Evolutionary conservation across 306 rosid genomes (phyloP).

Genomic region (Trifolium pratense): DNA sequence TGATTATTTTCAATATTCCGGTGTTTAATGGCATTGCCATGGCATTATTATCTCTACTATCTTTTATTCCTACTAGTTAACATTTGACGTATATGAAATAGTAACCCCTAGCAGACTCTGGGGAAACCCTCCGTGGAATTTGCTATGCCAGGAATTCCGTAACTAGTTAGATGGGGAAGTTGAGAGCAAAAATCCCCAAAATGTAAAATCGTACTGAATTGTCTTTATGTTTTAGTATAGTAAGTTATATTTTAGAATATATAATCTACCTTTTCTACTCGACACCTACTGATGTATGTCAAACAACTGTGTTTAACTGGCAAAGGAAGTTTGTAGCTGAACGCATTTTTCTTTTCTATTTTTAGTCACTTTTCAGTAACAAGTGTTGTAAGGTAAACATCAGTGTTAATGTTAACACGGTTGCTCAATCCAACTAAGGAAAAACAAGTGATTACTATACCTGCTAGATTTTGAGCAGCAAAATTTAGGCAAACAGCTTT

Average conservation of each 20-base stretch:
- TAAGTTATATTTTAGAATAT: constrained; percentile 12
- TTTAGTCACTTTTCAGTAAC: not conserved
- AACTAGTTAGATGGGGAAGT: constrained; percentile 22
- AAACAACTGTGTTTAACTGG: constrained; percentile 1
- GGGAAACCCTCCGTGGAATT: constrained; percentile 4
- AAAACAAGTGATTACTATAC: constrained; percentile 47
- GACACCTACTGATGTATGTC: not conserved
- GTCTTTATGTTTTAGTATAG: not conserved
- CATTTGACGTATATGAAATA: constrained; percentile 2
- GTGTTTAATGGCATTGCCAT: constrained; percentile 3
- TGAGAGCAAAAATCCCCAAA: constrained; percentile 3
- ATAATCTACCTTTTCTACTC: constrained; percentile 9
- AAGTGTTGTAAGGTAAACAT: constrained; percentile 19
- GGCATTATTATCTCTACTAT: constrained; percentile 5
- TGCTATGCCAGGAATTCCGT: constrained; percentile 3
- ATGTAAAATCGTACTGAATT: constrained; percentile 15
- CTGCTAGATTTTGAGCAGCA: constrained; percentile 84
- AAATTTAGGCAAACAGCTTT: constrained; percentile 83
- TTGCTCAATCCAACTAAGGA: constrained; percentile 26
- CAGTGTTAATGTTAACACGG: constrained; percentile 10
- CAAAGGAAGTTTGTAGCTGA: constrained; percentile 3
- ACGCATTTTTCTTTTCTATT: constrained; percentile 11
- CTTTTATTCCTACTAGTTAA: constrained; percentile 27
- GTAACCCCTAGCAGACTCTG: not conserved
- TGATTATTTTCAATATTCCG: not conserved